Evolutionary conservation across 257 asterid genomes (phyloP), one percentile per base, ranked within the genome.

Genomic region (Fraxinus pennsylvanica): DNA sequence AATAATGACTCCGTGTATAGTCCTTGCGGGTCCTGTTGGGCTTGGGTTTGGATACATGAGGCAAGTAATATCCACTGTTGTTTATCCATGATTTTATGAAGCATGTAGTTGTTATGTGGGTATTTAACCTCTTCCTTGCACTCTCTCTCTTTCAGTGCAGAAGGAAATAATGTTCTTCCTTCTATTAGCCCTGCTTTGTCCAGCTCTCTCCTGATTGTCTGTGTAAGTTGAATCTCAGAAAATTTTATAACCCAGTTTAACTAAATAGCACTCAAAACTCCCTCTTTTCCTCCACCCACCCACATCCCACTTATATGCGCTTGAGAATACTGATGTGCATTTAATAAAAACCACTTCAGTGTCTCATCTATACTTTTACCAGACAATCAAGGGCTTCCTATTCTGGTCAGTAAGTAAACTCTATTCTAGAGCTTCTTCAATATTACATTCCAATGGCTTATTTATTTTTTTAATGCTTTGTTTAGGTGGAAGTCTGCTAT

Each of bases 11-110:
- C 86, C 86, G 39, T 83, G 89, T 82, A 85, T 87, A 80, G 81
- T 83, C 73, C 85, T 87, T 71, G 87, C 90, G 36, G 90, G 89
- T 71, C 87, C 87, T 57, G 74, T 87, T 79, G 89, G 90, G 67
- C 86, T 85, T 73, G 87, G 90, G 74, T 85, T 82, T 77, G 90
- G 87, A 70, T 87, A 81, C 78, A 76, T 85, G 87, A 87, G 90
- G 89, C 78, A 85, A 74, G 75, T 36, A 57, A 29, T 66, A 50
- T 82, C 63, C 68, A 39, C 74, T 78, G 68, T 77, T 9, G 8
- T 4, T 6, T 43, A 5, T 29, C 66, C 73, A 35, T 29, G 36
- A 74, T 77, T 73, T 57, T 15, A 21, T 68, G 65, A 13, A 63
- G 66, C 61, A 70, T 17, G 12, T 32, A 52, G 52, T 32, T 29